Evolutionary conservation across 768 basidiomycete species (phyloP).

Genomic region (Hemileccinum rubropunctum): DNA sequence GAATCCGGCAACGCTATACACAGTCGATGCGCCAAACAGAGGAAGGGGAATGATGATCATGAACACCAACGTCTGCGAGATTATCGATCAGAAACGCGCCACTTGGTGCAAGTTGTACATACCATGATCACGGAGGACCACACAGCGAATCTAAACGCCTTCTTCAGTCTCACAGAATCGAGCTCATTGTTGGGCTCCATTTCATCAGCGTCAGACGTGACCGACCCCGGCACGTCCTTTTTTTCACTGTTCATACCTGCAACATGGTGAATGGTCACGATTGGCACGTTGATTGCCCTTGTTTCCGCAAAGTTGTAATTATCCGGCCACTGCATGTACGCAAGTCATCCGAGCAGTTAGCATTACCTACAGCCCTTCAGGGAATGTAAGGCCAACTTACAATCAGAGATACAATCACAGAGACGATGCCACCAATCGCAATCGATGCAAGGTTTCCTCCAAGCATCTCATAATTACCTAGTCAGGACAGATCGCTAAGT

Average conservation of each 20-base stretch:
- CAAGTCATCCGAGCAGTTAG: not conserved
- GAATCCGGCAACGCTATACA: conserved; percentile 63
- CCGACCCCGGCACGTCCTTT: conserved; percentile 29
- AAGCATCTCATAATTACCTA: conserved; percentile 68
- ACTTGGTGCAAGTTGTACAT: conserved; percentile 31
- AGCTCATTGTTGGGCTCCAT: conserved; percentile 52
- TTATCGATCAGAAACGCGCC: not conserved
- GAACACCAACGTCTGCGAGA: conserved; percentile 52
- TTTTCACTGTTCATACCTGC: conserved; percentile 37
- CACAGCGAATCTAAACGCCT: conserved; percentile 80
- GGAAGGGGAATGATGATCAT: conserved; percentile 81
- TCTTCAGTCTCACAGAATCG: conserved; percentile 60
- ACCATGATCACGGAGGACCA: conserved; percentile 66
- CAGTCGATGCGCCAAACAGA: conserved; percentile 76
- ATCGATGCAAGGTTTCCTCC: conserved; percentile 89
- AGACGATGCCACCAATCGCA: conserved; percentile 74
- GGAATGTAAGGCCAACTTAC: conserved; percentile 36
- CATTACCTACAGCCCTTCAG: not conserved
- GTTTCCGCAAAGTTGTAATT: conserved; percentile 80
- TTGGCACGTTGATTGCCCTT: conserved; percentile 64
- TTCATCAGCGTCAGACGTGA: conserved; percentile 37
- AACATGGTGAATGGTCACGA: conserved; percentile 1
- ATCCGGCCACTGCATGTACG: conserved; percentile 60
- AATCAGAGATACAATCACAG: conserved; percentile 60
- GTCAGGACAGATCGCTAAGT: not conserved